Evolutionary conservation across 345 rosid genomes (phyloP), one percentile per base, ranked within the genome.

Genomic region (Rhodomyrtus tomentosa): DNA sequence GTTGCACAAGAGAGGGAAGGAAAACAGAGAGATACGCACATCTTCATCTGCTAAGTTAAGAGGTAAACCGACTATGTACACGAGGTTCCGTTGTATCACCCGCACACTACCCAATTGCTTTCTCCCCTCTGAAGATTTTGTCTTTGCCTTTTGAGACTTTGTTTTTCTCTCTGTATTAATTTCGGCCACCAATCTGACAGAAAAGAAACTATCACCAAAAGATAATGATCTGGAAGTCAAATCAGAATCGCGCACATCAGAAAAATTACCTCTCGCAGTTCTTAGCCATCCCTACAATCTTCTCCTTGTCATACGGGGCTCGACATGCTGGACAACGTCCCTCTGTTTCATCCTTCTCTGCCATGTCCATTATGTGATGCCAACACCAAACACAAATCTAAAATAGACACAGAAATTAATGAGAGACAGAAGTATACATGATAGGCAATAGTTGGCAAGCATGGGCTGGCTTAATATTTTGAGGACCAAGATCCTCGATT

Each of bases 371-470:
- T 42, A 96, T 89, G 81, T 95, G 98, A 89, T 95, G 95, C 99
- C 99, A 96, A 82, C 99, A 96, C 98, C 99, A 96, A 81, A 96
- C 96, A 89, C 99, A 96, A 80, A 96, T 91, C 99, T 96, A 86
- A 68, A 42, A 20, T 68, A 68, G 79, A 68, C 79, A 36, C 13
- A 2, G 79, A 68, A 68, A 86, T 82, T 24, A 79, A 56, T 68
- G 58, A 79, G 52, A 24, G 76, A 25, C 79, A 56, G 20, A 49
- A 53, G 48, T n/a, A 2, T 10, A 12, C 73, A 51, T 80, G 14
- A 73, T 73, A 38, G 82, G 74, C 36, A 50, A 20, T 22, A 68
- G 50, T 25, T 42, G 36, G 45, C 79, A 32, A 18, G 45, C 13
- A 32, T 36, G 45, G 36, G 38, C 76, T 32, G 20, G 76, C 76